phyloP scores from a whole-genome alignment of 371 early-diverging fungal genomes.

The Mucor piriformis region DNA sequence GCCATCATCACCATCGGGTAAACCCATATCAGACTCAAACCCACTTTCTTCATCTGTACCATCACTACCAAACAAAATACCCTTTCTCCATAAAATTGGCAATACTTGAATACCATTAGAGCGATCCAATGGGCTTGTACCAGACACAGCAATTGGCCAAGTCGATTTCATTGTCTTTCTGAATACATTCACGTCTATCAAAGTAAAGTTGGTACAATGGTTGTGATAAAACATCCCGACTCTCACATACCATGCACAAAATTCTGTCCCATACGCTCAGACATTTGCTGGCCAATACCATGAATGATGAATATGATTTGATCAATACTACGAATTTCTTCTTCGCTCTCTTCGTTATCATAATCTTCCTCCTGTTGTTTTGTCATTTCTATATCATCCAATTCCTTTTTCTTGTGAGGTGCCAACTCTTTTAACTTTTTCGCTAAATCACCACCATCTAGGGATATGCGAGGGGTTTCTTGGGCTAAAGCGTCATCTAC shows the following conservation, averaged over 20 bases:
- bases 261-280: slow-evolving; percentile 72
- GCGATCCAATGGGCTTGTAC: slow-evolving; percentile 32
- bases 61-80: slow-evolving; percentile 75
- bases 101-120: slow-evolving; percentile 78
- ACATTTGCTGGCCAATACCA: slow-evolving; percentile 85
- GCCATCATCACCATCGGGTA: slow-evolving; percentile 58
- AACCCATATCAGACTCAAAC: slow-evolving; percentile 57
- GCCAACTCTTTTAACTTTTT: neutral
- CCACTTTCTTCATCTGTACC: slow-evolving; percentile 40
- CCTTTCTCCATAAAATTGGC: slow-evolving; percentile 84
- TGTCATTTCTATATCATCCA: slow-evolving; percentile 28
- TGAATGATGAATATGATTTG: slow-evolving; percentile 83
- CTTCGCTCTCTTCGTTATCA: slow-evolving; percentile 61
- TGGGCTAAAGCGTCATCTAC: no score
- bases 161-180: slow-evolving; percentile 73
- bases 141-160: slow-evolving; percentile 38
- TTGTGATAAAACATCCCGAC: no score
- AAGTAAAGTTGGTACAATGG: neutral
- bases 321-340: slow-evolving; percentile 67
- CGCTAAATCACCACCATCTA: slow-evolving; percentile 6
- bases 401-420: slow-evolving; percentile 6
- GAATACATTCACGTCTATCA: slow-evolving; percentile 69
- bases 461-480: no score
- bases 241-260: slow-evolving; percentile 71
- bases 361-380: slow-evolving; percentile 59